Base-by-base conservation (phyloP, 352 stramenopile species). In the Hyaloperonospora brassicae region DNA sequence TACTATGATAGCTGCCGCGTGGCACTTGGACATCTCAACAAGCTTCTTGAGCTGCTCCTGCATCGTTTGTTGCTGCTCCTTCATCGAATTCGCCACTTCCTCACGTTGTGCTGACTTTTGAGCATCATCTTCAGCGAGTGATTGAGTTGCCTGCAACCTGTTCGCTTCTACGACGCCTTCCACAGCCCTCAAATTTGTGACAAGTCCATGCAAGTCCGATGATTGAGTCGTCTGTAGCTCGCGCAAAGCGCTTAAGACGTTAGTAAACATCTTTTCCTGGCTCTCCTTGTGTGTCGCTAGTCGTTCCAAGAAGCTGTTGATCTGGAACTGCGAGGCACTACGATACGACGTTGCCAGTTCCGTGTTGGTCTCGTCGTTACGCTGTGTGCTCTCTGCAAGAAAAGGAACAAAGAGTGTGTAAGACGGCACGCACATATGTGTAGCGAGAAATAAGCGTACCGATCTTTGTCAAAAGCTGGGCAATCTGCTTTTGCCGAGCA, bases 401-500 rank as follows among this genome's bases (percentile, higher is more conserved):
- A 22, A 44, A 11, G 39, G 17, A 24, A 2, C 7, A 47, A 45
- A 24, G 46, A 49, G 34, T 21, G 22, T 53, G 41, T 53, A 45
- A 22, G 47, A 31, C 12, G n/a, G 12, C 27, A 50, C 24, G 11
- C 35, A 13, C 30, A 52, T 38, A 31, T 11, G 35, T 13, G 50
- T 22, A 9, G 14, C 22, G 41, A 44, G 10, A 50, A 51, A 17
- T 0, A 23, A 49, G 47, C 70, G 30, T 56, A 72, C 69, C 64
- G 30, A 89, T 86, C 45, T 86, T 88, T 5, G 65, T 61, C 14
- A 78, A 47, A 27, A 89, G 52, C 27, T 70, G 54, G n/a, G 64
- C 46, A 0, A 59, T 61, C 10, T 68, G 65, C n/a, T 69, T 57
- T 56, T 92, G 73, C 42, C 79, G 86, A 13, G 80, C 73, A 30